Conservation (phyloP, 805 yeast genomes). For the Cyberlindnera japonica region DNA sequence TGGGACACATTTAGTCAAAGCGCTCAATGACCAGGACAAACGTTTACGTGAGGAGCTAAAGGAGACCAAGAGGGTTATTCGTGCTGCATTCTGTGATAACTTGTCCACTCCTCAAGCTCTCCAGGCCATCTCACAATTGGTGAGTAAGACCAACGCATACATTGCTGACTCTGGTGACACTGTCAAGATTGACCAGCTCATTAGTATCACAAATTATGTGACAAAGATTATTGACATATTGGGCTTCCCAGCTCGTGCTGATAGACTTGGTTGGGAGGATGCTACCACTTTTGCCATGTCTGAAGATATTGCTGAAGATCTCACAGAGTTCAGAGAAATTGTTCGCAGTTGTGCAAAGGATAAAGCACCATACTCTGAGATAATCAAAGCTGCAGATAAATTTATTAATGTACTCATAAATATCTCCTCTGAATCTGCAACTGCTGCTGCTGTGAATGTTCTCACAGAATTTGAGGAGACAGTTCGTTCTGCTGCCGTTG, state of each 20-base stretch:
- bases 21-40: slow-evolving; percentile 52
- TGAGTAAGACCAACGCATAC: slow-evolving; percentile 70
- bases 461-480: slow-evolving; percentile 78
- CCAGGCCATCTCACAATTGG: slow-evolving; percentile 60
- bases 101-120: slow-evolving; percentile 75
- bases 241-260: slow-evolving; percentile 72
- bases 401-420: too few species aligned
- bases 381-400: background rate
- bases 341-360: background rate
- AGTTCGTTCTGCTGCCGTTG: slow-evolving; percentile 72
- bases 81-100: slow-evolving; percentile 84
- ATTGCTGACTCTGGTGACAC: slow-evolving; percentile 51
- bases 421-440: background rate
- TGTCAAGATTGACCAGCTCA: slow-evolving; percentile 60
- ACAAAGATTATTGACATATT: slow-evolving; percentile 65
- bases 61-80: slow-evolving; percentile 54
- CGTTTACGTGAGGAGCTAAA: slow-evolving; percentile 48
- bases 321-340: background rate
- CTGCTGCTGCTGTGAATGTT: slow-evolving; percentile 48
- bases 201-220: slow-evolving; percentile 63
- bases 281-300: slow-evolving; percentile 26
- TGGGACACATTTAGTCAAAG: slow-evolving; percentile 58
- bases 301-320: slow-evolving; percentile 38
- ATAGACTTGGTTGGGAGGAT: slow-evolving; percentile 79
- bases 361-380: background rate